Conservation (phyloP, 306 rosid species). For the Sechiopsis laciniata region DNA sequence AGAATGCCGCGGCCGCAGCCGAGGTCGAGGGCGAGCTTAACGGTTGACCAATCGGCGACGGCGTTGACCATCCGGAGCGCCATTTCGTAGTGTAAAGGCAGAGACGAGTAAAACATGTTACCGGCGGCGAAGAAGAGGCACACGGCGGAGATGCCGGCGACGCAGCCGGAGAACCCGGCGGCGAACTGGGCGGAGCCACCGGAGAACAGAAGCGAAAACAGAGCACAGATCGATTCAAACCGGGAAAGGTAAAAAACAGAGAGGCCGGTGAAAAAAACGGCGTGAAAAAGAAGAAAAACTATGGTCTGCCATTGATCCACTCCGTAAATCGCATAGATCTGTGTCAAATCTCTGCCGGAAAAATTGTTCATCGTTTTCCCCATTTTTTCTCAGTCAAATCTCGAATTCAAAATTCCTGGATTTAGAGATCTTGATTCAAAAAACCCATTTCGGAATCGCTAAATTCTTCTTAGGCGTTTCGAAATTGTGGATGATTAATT, state of each 20-base stretch:
- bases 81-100: conserved; percentile 85
- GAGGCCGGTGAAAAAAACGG: conserved; percentile 54
- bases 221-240: conserved; percentile 45
- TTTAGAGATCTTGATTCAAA: not conserved
- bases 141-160: conserved; percentile 66
- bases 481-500: not conserved
- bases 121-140: conserved; percentile 85
- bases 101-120: conserved; percentile 86
- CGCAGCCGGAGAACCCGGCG: conserved; percentile 82
- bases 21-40: conserved; percentile 81
- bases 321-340: conserved; percentile 93
- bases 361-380: conserved; percentile 42
- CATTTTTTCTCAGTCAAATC: conserved; percentile 26
- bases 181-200: conserved; percentile 62
- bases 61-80: conserved; percentile 77
- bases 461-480: no score
- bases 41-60: conserved; percentile 88
- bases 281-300: conserved; percentile 64
- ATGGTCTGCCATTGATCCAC: conserved; percentile 90
- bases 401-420: no score
- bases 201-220: conserved; percentile 52
- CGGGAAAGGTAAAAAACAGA: conserved; percentile 64
- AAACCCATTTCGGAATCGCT: conserved; percentile 4
- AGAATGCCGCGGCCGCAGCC: conserved; percentile 98
- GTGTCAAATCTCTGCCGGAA: conserved; percentile 65